phyloP scores from a whole-genome alignment of 257 asterid genomes.

The Mentha longifolia region DNA sequence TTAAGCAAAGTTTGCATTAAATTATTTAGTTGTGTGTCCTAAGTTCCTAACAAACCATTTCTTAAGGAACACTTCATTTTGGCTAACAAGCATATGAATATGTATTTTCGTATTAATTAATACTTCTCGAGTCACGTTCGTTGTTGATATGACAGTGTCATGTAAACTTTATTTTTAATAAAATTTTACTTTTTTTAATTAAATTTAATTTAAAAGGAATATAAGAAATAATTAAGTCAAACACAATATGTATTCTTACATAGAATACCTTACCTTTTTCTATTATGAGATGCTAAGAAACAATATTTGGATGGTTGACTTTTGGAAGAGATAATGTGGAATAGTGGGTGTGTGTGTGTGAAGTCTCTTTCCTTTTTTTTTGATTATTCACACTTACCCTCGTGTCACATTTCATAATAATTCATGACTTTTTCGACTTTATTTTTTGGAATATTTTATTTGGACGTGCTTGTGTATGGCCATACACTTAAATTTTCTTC shows the following conservation, averaged over 20 bases:
- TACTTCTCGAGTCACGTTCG: too few relatives aligned
- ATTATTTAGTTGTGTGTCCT: constrained; percentile 11
- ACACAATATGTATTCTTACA: too few relatives aligned
- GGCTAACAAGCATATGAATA: neutral
- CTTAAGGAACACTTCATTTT: constrained; percentile 37
- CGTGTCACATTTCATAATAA: constrained; percentile 29
- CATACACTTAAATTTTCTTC: neutral
- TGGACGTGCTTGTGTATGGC: constrained; percentile 9
- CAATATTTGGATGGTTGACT: constrained; percentile 39
- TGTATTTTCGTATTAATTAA: too few relatives aligned
- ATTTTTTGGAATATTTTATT: constrained; percentile 29
- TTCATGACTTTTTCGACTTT: constrained; percentile 34
- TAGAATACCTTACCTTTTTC: neutral
- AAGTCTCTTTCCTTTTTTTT: constrained; percentile 26
- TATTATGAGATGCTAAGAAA: constrained; percentile 28
- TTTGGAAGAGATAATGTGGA: neutral
- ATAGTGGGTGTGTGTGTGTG: constrained; percentile 22
- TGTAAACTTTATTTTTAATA: too few relatives aligned
- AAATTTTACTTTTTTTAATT: too few relatives aligned
- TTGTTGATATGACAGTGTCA: too few relatives aligned
- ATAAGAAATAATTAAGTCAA: too few relatives aligned
- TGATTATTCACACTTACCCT: constrained; percentile 28
- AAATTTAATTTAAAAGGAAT: too few relatives aligned
- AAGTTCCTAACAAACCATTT: constrained; percentile 14
- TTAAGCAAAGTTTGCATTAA: constrained; percentile 8